Base-by-base conservation (phyloP, 352 stramenopile species). In the Phytophthora idaei region DNA sequence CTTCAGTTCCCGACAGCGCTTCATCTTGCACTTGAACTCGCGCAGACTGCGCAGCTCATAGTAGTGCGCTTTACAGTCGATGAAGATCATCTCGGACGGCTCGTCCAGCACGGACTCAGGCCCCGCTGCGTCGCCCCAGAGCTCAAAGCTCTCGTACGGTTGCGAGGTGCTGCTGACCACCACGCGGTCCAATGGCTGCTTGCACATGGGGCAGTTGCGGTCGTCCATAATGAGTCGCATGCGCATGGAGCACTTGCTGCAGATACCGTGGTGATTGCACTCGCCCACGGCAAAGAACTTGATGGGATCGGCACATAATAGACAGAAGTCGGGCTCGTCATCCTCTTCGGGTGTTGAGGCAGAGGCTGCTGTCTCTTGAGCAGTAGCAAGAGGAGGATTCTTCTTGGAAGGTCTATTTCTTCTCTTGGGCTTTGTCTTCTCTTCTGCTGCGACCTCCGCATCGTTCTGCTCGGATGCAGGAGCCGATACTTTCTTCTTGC, bases 221-320 rank as follows among this genome's bases (percentile, higher is more conserved):
- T 94, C 87, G 47, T 90, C 84, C 80, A 94, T 83, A 29, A 93
- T 64, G 55, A 92, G 66, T 12, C 87, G 81, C 87, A 94, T 93
- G 45, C 87, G 81, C 74, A 92, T 86, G 10, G 83, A 87, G 57
- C 87, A 94, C 61, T 85, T 91, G 73, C 79, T 90, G 69, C 87
- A 94, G 60, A 94, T 91, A 17, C 86, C 87, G 15, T 74, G 70
- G 67, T 94, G 87, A 52, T 94, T 93, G 73, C 87, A 94, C 58
- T 83, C 74, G 14, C 86, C 87, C 14, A 94, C 78, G 2, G 84
- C 84, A 64, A 83, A 75, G 55, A 89, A 94, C 56, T 72, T 48
- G 60, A 94, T 90, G 34, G 74, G 74, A 36, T 94, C 78, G 8
- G 87, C 72, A 57, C 87, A 94, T 11, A 94, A 63, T 45, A 93